A percentile compares a stretch with the other conserved stretches of the same genome.
phyloP scores from a whole-genome alignment of 2,329 filamentous ascomycete genomes.

The Botrytis aclada region DNA sequence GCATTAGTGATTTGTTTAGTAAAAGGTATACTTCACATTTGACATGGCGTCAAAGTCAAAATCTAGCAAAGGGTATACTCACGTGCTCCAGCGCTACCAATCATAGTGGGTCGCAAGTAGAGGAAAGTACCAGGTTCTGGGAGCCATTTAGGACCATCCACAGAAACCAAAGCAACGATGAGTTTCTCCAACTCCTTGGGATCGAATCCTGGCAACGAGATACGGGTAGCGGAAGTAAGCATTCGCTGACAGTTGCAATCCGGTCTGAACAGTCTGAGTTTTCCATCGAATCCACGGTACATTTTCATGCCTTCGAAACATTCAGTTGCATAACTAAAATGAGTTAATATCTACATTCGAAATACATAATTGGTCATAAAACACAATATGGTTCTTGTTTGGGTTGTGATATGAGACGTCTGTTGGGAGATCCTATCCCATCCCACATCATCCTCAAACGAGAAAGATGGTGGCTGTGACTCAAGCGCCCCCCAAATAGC shows the following conservation, averaged over 20 bases:
- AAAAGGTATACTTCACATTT: not conserved
- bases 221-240: slow-evolving; percentile 58
- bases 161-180: slow-evolving; percentile 66
- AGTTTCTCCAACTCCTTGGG: slow-evolving; percentile 71
- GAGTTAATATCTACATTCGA: not conserved
- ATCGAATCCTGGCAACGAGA: slow-evolving; percentile 72
- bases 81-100: slow-evolving; percentile 71
- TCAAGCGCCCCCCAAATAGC: not conserved
- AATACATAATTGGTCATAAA: not conserved
- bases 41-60: not conserved
- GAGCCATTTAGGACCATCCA: slow-evolving; percentile 77
- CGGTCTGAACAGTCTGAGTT: slow-evolving; percentile 62
- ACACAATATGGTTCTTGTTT: too few relatives aligned
- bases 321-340: slow-evolving; percentile 67
- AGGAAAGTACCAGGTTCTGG: slow-evolving; percentile 70
- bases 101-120: slow-evolving; percentile 78
- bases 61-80: not conserved
- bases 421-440: not conserved
- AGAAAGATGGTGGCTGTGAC: not conserved
- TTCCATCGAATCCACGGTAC: slow-evolving; percentile 70
- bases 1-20: not conserved
- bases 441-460: not conserved
- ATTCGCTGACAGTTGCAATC: slow-evolving; percentile 51
- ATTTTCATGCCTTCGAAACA: slow-evolving; percentile 87
- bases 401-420: not conserved